Conservation (phyloP, 2,329 filamentous ascomycete genomes). For the Xylaria sp. region DNA sequence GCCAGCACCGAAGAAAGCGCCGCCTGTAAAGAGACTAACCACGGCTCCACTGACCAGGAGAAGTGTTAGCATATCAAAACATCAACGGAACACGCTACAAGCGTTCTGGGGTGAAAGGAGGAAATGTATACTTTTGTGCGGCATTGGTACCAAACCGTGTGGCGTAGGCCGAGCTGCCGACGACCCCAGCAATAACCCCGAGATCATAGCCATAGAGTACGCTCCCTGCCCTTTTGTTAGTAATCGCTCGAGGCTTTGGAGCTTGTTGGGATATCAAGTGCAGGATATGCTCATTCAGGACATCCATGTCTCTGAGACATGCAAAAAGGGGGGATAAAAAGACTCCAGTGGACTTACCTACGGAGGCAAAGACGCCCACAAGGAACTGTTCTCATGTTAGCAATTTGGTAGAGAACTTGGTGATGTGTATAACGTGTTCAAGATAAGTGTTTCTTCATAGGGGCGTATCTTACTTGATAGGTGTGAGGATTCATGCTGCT, state of each 20-base stretch:
- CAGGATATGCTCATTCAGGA: neutral
- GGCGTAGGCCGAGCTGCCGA: slow-evolving; percentile 59
- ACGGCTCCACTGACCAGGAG: slow-evolving; percentile 62
- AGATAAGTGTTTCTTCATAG: neutral
- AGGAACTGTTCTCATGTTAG: slow-evolving; percentile 54
- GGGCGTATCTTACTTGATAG: slow-evolving; percentile 44
- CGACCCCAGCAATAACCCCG: slow-evolving; percentile 62
- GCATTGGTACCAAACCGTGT: slow-evolving; percentile 53
- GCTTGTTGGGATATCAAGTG: neutral
- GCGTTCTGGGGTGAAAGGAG: neutral
- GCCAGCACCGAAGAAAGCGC: slow-evolving; percentile 70
- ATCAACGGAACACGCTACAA: neutral
- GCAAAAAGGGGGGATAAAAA: neutral
- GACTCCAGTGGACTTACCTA: slow-evolving; percentile 55
- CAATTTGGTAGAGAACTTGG: neutral
- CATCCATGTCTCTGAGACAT: neutral
- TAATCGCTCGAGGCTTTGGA: neutral
- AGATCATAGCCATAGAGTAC: slow-evolving; percentile 66
- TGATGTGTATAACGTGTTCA: neutral
- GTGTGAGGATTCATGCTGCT: slow-evolving; percentile 47
- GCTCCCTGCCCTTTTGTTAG: neutral
- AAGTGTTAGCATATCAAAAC: slow-evolving; percentile 4
- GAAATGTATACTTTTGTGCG: slow-evolving; percentile 51
- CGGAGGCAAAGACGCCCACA: slow-evolving; percentile 64
- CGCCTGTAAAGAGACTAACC: slow-evolving; percentile 47